Percentiles rank a stretch among this genome's conserved stretches.
phyloP scores from a whole-genome alignment of 805 yeast species.

The Priceomyces haplophilus region DNA sequence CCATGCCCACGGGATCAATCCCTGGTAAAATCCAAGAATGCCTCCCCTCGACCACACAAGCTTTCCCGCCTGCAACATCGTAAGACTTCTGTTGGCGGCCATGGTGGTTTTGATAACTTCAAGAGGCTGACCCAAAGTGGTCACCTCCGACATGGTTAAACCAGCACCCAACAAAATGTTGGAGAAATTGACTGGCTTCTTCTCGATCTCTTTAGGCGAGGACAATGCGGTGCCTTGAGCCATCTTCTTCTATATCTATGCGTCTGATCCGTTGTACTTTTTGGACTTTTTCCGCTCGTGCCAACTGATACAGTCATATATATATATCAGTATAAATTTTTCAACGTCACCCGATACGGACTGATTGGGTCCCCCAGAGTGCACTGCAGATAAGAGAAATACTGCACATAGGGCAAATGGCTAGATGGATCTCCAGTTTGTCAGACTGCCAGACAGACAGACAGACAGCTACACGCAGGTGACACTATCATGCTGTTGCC shows the following conservation, averaged over 20 bases:
- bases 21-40: slow-evolving; percentile 87
- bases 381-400: too few relatives aligned
- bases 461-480: too few relatives aligned
- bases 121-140: slow-evolving; percentile 94
- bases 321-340: background rate
- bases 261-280: too few relatives aligned
- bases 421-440: too few relatives aligned
- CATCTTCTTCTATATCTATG: too few relatives aligned
- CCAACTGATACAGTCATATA: too few relatives aligned
- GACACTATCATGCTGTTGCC: too few relatives aligned
- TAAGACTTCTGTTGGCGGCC: slow-evolving; percentile 89
- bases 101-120: slow-evolving; percentile 96
- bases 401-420: too few relatives aligned
- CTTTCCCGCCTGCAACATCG: slow-evolving; percentile 63
- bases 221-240: too few relatives aligned
- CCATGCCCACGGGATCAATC: slow-evolving; percentile 99
- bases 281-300: too few relatives aligned
- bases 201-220: slow-evolving; percentile 44
- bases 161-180: slow-evolving; percentile 93
- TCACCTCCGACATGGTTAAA: slow-evolving; percentile 85
- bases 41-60: slow-evolving; percentile 95
- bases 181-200: slow-evolving; percentile 83
- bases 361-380: too few relatives aligned
- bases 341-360: background rate
- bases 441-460: too few relatives aligned